These are phyloP conservation scores for Fonsecaea monophora DNA, from an alignment of 2,329 filamentous ascomycete species.

Conservation along the genomic window DNA sequence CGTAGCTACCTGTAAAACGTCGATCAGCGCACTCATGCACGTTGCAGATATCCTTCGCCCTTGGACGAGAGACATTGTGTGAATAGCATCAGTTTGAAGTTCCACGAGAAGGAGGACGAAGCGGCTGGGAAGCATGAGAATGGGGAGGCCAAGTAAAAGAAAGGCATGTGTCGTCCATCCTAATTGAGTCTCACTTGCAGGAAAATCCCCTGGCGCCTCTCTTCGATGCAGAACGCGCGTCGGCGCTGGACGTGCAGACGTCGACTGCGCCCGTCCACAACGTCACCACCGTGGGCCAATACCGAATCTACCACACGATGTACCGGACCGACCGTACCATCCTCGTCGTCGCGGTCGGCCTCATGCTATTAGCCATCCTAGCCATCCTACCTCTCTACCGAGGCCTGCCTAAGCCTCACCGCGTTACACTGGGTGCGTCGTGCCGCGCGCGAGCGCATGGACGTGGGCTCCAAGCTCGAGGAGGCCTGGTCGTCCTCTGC, in stretches of 20 bases:
- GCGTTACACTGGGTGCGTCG: too few species aligned
- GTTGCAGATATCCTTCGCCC: slow-evolving; percentile 58
- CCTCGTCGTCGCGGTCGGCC: slow-evolving; percentile 33
- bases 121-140: slow-evolving; percentile 23
- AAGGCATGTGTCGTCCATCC: neutral
- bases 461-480: too few species aligned
- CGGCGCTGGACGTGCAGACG: neutral
- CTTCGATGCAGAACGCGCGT: too few species aligned
- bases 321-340: slow-evolving; percentile 16
- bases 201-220: too few species aligned
- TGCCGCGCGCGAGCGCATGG: too few species aligned
- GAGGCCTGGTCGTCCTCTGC: too few species aligned
- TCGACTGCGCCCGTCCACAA: neutral
- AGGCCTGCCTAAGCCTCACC: too few species aligned
- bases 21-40: too few species aligned
- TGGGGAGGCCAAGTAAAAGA: slow-evolving; percentile 32
- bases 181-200: too few species aligned
- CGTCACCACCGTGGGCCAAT: neutral
- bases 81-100: slow-evolving; percentile 89
- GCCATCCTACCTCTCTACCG: slow-evolving; percentile 32
- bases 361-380: slow-evolving; percentile 43
- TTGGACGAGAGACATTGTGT: slow-evolving; percentile 98
- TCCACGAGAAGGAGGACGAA: slow-evolving; percentile 68
- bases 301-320: slow-evolving; percentile 15
- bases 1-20: too few species aligned